Percentiles rank a stretch among this genome's conserved stretches.
Evolutionary conservation across 2,329 filamentous ascomycete genomes (phyloP).

Genomic region (Myriosclerotinia scirpicola): DNA sequence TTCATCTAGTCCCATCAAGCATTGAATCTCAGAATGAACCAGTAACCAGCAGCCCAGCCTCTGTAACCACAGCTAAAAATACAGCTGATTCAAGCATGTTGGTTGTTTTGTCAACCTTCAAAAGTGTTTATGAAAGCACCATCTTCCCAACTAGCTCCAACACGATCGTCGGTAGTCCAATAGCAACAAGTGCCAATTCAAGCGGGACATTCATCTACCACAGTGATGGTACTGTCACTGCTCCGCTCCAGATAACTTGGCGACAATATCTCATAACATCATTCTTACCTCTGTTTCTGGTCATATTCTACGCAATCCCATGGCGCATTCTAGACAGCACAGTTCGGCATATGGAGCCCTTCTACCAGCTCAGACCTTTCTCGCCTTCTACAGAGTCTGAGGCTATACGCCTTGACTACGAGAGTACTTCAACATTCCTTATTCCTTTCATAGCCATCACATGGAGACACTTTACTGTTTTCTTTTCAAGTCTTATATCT

Average conservation of each 20-base stretch:
- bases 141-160: not conserved
- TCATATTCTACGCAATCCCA: conserved; percentile 7
- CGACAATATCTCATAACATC: conserved; percentile 12
- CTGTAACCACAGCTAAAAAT: not conserved
- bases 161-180: not conserved
- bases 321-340: conserved; percentile 13
- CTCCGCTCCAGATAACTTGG: not conserved
- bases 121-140: conserved; percentile 7
- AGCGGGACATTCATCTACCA: conserved; percentile 10
- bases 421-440: not conserved
- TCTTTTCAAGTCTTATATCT: not conserved
- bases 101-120: not conserved
- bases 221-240: not conserved
- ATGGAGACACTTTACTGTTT: not conserved
- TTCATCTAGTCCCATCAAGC: not conserved
- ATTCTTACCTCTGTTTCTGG: conserved; percentile 8
- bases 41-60: too few species aligned
- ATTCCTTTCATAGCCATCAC: not conserved
- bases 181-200: conserved; percentile 14
- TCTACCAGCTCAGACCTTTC: not conserved
- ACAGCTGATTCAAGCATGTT: not conserved
- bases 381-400: not conserved
- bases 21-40: not conserved
- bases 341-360: not conserved
- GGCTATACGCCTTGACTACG: not conserved